A percentile compares a stretch with the other conserved stretches of the same genome.
These are phyloP conservation scores for Trichoderma erinaceum DNA, from an alignment of 495 filamentous ascomycete species.

Conservation along the genomic window DNA sequence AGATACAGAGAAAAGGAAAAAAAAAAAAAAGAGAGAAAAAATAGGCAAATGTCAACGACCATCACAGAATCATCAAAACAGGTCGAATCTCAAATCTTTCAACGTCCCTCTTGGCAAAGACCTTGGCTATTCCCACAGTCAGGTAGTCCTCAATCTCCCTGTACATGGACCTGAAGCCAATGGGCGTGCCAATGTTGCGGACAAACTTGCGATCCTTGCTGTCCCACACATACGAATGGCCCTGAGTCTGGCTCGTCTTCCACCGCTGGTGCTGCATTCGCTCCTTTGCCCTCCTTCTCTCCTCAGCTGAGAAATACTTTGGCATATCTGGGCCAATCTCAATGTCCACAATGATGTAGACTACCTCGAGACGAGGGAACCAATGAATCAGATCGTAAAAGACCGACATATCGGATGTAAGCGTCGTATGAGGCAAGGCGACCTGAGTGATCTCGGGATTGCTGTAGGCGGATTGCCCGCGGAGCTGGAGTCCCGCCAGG, in stretches of 20 bases:
- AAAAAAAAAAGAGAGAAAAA: no score
- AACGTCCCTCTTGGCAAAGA: no score
- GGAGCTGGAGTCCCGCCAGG: background rate
- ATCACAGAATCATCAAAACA: no score
- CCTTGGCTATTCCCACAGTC: no score
- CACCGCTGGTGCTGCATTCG: background rate
- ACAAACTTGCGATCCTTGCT: background rate
- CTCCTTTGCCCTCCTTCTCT: background rate
- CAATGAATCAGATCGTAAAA: background rate
- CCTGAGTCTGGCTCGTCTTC: background rate
- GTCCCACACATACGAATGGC: background rate
- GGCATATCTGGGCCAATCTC: background rate
- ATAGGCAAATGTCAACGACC: no score
- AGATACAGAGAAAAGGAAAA: no score
- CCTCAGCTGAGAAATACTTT: background rate
- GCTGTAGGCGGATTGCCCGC: background rate
- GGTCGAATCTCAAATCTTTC: no score
- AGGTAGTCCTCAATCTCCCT: no score
- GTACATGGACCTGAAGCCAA: no score
- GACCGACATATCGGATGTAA: background rate
- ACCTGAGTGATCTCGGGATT: background rate
- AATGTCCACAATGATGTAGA: slow-evolving; percentile 1
- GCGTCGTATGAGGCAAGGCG: background rate
- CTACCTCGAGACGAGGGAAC: background rate
- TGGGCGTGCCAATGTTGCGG: no score